A percentile compares a stretch with the other conserved stretches of the same genome.
These are phyloP conservation scores for Coemansia sp. DNA, from an alignment of 192 early-diverging fungal genomes.

Conservation along the genomic window DNA sequence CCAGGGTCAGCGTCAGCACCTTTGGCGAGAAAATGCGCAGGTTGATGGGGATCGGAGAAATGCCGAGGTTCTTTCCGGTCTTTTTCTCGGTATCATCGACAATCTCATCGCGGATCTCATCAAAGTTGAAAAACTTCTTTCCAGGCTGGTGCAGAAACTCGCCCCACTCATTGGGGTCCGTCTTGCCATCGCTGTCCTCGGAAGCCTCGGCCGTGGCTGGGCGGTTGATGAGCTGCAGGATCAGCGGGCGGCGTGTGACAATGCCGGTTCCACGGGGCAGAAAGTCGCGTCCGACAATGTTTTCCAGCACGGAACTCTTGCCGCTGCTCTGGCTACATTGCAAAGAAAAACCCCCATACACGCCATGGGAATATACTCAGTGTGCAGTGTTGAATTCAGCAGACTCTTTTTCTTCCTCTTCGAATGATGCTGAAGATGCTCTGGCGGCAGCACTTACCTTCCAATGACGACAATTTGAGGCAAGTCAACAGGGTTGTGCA, in stretches of 20 bases:
- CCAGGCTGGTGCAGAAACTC: conserved; percentile 99
- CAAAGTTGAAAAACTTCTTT: conserved; percentile 93
- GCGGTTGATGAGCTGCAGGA: conserved; percentile 97
- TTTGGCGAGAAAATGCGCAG: conserved; percentile 97
- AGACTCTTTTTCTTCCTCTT: neutral
- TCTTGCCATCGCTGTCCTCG: conserved; percentile 43
- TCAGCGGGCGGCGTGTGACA: conserved; percentile 93
- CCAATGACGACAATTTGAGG: conserved; percentile 88
- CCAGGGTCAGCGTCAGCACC: conserved; percentile 96
- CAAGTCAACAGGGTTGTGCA: conserved; percentile 86
- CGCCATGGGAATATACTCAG: no score
- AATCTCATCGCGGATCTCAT: conserved; percentile 97
- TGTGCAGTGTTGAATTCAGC: neutral
- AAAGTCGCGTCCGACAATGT: conserved; percentile 99
- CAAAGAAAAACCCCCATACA: neutral
- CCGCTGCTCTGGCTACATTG: conserved; percentile 76
- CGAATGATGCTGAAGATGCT: no score
- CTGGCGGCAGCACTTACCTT: conserved; percentile 32
- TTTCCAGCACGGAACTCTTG: conserved; percentile 97
- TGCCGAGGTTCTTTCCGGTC: conserved; percentile 79
- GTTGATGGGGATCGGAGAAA: conserved; percentile 97
- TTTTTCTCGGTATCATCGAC: conserved; percentile 87
- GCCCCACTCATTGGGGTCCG: conserved; percentile 91
- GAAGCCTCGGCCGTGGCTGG: conserved; percentile 48
- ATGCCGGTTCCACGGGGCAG: conserved; percentile 96